Evolutionary conservation across 305 asterid genomes (phyloP), one percentile per base, ranked within the genome.

Genomic region (Rubia peregrina): DNA sequence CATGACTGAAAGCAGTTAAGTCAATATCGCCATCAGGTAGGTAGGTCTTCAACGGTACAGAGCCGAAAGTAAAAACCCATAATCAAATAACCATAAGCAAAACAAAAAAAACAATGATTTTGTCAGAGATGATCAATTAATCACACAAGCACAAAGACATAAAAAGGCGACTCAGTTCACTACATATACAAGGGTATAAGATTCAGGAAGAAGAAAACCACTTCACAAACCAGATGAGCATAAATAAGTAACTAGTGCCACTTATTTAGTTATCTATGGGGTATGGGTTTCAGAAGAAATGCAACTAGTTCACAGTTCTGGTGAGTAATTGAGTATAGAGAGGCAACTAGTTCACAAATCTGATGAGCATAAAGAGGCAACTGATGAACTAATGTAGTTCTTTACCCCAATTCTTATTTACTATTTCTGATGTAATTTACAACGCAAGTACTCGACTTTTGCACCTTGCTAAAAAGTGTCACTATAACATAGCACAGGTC

Each of bases 1-100:
- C 79, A 71, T 86, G 82, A 80, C 98, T 85, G 81, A 90, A 90
- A 75, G 90, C 91, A 71, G 96, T 92, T 82, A 92, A 77, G 82
- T 92, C 98, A 22, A 92, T 92, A 82, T 92, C 98, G 26, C 98
- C 98, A 67, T 92, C 98, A 41, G 98, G 98, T 42, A 92, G 87
- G 79, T 89, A 92, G 70, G 98, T 92, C 89, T 87, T 92, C 95
- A 92, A 80, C 70, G 98, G 98, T 65, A 92, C 98, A 74, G 98
- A 92, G 61, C 98, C 98, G 71, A 89, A 92, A n/a, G 94, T 88
- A 78, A 83, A 90, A 75, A 92, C 98, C 96, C 88, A 83, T 49
- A 51, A 9, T 72, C 19, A 70, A 67, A 69, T 43, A 7, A 64
- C 68, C 69, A 48, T 19, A 74, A 33, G 17, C n/a, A n/a, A n/a